Percentiles rank a stretch among this genome's conserved stretches.
phyloP scores from a whole-genome alignment of 2,329 filamentous ascomycete genomes.

The Trichoderma koningiopsis region DNA sequence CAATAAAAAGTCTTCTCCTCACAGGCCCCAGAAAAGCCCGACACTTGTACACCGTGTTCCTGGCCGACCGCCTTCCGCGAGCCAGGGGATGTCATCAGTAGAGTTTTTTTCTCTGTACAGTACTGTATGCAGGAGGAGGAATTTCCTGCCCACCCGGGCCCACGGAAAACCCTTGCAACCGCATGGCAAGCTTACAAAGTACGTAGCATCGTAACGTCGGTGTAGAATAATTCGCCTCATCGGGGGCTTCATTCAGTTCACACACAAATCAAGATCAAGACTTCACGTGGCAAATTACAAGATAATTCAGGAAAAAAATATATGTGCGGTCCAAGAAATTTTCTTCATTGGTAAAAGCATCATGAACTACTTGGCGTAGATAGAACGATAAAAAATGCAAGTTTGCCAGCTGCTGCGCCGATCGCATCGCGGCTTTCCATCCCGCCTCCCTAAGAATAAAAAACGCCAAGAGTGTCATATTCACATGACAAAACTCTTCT shows the following conservation, averaged over 20 bases:
- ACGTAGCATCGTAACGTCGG: slow-evolving; percentile 10
- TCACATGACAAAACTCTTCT: slow-evolving; percentile 15
- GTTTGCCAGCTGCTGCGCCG: slow-evolving; percentile 11
- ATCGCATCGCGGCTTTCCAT: slow-evolving; percentile 14
- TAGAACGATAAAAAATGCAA: neutral
- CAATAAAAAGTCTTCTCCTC: neutral
- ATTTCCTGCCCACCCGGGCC: neutral
- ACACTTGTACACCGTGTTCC: slow-evolving; percentile 17
- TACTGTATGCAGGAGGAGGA: slow-evolving; percentile 2
- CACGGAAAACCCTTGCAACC: slow-evolving; percentile 3
- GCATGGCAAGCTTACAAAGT: neutral
- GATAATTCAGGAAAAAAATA: neutral
- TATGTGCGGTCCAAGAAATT: neutral
- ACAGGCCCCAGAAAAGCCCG: neutral
- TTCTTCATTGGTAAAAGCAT: slow-evolving; percentile 24
- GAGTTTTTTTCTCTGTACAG: neutral
- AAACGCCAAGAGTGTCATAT: slow-evolving; percentile 22
- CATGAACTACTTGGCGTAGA: slow-evolving; percentile 19
- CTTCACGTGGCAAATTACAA: neutral
- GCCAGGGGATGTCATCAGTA: slow-evolving; percentile 8
- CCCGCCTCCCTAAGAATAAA: slow-evolving; percentile 3
- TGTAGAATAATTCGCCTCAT: slow-evolving; percentile 2
- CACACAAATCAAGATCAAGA: slow-evolving; percentile 1
- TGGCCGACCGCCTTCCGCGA: slow-evolving; percentile 16
- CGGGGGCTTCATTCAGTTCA: neutral